Percentiles rank a stretch among this genome's conserved stretches.
Evolutionary conservation across 371 early-diverging fungal species (phyloP).

Genomic region (Lichtheimia corymbifera): DNA sequence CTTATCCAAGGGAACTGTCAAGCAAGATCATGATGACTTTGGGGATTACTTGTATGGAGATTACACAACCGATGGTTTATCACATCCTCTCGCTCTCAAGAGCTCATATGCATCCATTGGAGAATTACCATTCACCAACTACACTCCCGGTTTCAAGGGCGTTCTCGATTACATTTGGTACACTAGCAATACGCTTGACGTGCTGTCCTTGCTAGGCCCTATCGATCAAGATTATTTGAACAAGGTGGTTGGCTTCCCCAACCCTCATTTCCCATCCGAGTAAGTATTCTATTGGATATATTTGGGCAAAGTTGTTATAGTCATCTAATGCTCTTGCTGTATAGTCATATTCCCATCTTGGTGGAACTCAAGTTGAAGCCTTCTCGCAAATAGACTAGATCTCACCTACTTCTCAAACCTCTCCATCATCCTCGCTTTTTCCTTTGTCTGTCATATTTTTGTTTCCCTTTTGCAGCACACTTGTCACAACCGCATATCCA

Average conservation of each 20-base stretch:
- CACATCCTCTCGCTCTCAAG: slow-evolving; percentile 78
- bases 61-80: slow-evolving; percentile 82
- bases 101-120: slow-evolving; percentile 78
- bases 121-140: slow-evolving; percentile 95
- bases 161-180: slow-evolving; percentile 99
- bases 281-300: slow-evolving; percentile 41
- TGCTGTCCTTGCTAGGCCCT: slow-evolving; percentile 82
- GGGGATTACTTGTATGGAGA: slow-evolving; percentile 80
- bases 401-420: background rate
- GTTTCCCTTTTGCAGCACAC: slow-evolving; percentile 4
- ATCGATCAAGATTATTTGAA: slow-evolving; percentile 82
- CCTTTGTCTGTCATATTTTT: background rate
- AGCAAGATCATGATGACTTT: slow-evolving; percentile 88
- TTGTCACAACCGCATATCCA: no score
- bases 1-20: slow-evolving; percentile 67
- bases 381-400: slow-evolving; percentile 8
- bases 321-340: background rate
- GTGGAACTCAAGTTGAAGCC: slow-evolving; percentile 4
- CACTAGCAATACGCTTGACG: slow-evolving; percentile 71
- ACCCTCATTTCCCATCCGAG: slow-evolving; percentile 92
- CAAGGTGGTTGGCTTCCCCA: slow-evolving; percentile 93
- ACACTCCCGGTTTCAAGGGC: slow-evolving; percentile 88
- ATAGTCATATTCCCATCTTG: slow-evolving; percentile 8
- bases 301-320: background rate
- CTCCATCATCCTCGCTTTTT: background rate